Base-by-base conservation (phyloP, 129 eudicot genomes). In the Smallanthus sonchifolius region DNA sequence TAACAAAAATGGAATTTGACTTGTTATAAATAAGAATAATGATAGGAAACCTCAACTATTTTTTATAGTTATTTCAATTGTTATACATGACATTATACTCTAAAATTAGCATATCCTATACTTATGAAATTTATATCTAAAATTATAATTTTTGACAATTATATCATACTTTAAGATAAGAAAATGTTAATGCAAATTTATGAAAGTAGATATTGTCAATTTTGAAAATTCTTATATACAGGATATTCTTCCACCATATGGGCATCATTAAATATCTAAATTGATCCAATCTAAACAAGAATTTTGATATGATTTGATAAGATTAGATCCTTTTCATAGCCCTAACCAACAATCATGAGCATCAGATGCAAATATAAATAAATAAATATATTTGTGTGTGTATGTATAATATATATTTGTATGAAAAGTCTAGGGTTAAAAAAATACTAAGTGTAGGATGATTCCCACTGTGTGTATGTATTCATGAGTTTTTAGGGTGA, bases 181-280 rank as follows among this genome's bases (percentile, higher is more conserved):
- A 35, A 14, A 34, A 3, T 35, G 36, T 62, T 62, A 14, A 44
- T 35, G 24, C 43, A 34, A 30, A 48, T 2, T 8, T 14, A 10
- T 8, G 45, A 11, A 44, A 30, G 10, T 43, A 30, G 47, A 35
- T 32, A 5, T 20, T 15, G 54, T 24, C 1, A 17, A 13, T 47
- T 35, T 42, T 5, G 36, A 62, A 71, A 35, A 10, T 17, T 11
- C 24, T 8, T 60, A 28, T 73, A 68, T 7, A 34, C 28, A 36
- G 69, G 65, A 77, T 67, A 56, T 77, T 57, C 69, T 59, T 77
- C 81, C 81, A 77, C 75, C 69, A 77, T 55, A 6, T 55, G 67
- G 17, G 55, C 57, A 77, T 43, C 59, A 32, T 32, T 55, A 42
- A 45, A 35, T 34, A 77, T 61, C 81, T 56, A 77, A 42, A 42